Evolutionary conservation across 78 protist species (phyloP), one percentile per base, ranked within the genome.

Genomic region (slime mould (Dictyostelium discoideum)): DNA sequence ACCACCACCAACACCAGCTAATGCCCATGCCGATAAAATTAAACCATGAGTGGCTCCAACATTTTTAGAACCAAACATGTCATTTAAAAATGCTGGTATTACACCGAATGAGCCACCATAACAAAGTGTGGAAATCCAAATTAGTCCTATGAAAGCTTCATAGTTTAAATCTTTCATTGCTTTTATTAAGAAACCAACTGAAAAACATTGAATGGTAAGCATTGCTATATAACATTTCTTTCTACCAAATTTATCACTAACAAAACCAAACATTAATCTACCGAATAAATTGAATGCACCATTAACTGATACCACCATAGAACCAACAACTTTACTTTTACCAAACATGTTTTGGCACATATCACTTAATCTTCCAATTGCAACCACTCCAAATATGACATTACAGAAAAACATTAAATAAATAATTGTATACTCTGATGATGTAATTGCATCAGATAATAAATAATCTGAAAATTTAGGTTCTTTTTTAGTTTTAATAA

Each of bases 241-340:
- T 73, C 93, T 48, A 0, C 97, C 97, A 4, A 97, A 10, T 26
- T n/a, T 42, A 26, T 96, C 97, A 18, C 97, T 93, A 7, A 50
- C 2, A 2, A 72, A 8, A 0, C 92, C 96, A 73, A 72, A 80
- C 0, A 11, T 22, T 24, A 96, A 44, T n/a, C 97, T 24, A 20
- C 97, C 97, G 29, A 79, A 93, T 48, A 96, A 20, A 63, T 96
- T 96, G 57, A 96, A 96, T 7, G 63, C 96, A 18, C 97, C 87
- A 37, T 84, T 85, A 7, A 92, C 92, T 2, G 96, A 40, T 5
- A 96, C 87, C 1, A 92, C 90, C 82, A 63, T 48, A 5, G 97
- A 16, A 0, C 98, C 92, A 3, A 81, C 37, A 3, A 39, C 93
- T 5, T 78, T 89, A 11, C 40, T 26, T 18, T 96, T 32, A 18